phyloP scores from a whole-genome alignment of 1,284 basidiomycete genomes.

The Sanguinoderma infundibulare region DNA sequence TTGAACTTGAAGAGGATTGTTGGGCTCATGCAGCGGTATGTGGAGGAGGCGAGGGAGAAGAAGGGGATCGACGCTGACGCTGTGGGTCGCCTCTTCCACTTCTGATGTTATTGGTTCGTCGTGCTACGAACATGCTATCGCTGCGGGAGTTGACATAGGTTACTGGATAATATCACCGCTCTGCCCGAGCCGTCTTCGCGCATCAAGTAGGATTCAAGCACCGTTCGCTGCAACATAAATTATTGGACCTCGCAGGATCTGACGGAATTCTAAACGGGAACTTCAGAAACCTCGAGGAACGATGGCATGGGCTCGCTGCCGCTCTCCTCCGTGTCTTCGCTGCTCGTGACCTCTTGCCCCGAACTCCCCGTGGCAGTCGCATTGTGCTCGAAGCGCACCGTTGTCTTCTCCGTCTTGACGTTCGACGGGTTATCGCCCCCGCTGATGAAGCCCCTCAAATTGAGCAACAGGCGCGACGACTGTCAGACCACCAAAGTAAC shows the following conservation, averaged over 20 bases:
- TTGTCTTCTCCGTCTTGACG: not conserved
- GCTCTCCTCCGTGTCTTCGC: not conserved
- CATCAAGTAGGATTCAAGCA: too few relatives aligned
- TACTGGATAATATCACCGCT: not conserved
- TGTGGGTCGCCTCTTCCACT: not conserved
- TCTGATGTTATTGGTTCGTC: not conserved
- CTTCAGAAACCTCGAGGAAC: not conserved
- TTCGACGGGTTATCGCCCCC: not conserved
- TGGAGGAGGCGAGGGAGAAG: constrained; percentile 54
- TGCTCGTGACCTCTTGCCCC: not conserved
- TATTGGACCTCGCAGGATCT: too few relatives aligned
- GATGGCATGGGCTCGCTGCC: not conserved
- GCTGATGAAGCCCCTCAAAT: constrained; percentile 10
- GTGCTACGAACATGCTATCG: not conserved
- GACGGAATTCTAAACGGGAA: not conserved
- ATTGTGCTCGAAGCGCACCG: constrained; percentile 2
- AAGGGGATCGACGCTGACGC: constrained; percentile 1
- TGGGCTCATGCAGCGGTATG: constrained; percentile 64
- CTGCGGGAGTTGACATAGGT: not conserved
- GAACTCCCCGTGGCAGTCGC: not conserved
- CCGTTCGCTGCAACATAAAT: too few relatives aligned
- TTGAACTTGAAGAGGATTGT: constrained; percentile 78
- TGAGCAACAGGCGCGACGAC: constrained; percentile 12
- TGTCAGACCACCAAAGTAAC: not conserved
- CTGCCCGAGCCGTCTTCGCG: too few relatives aligned